Evolutionary conservation across 345 rosid species (phyloP), one percentile per base, ranked within the genome.

Genomic region (Salix viminalis): DNA sequence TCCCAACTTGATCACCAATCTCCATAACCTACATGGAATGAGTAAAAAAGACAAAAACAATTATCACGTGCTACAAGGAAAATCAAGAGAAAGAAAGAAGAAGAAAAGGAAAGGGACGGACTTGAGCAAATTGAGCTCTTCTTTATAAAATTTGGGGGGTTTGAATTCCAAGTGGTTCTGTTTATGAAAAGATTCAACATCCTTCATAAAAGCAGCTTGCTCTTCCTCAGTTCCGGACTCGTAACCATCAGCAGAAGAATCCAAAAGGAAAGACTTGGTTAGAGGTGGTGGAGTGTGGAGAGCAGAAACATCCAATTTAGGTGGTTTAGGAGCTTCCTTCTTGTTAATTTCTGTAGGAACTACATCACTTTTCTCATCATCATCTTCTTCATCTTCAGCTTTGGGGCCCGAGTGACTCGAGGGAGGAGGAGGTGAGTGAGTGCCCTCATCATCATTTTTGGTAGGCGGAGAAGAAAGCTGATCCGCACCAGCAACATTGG

Each of bases 61-160:
- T 6, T 39, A 70, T 16, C 5, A 7, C 26, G 18, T 24, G 18
- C 18, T 46, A 46, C 23, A 21, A 28, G 50, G 48, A 60, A 73
- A 26, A 28, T 32, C 2, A 7, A 68, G 12, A 13, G 67, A 24
- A 42, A 26, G 8, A 4, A 13, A 21, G 24, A 14, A 28, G 67
- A 48, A 21, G 56, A 42, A 7, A 70, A 66, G 9, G 32, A 14
- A 64, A 15, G 7, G 14, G n/a, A 34, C 84, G 48, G n/a, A 81
- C 84, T 81, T 81, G 75, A 81, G 84, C 67, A 81, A 74, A 73
- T 81, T 81, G 42, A 81, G 67, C 30, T 81, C 84, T 81, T 81
- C 84, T 74, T 81, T 81, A 5, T 81, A 81, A 36, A 81, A 81
- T 34, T 81, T 81, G 42, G 81, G 84, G 72, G 84, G 71, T 73